Base-by-base conservation (phyloP, 257 asterid species). In the Henckelia pumila region DNA sequence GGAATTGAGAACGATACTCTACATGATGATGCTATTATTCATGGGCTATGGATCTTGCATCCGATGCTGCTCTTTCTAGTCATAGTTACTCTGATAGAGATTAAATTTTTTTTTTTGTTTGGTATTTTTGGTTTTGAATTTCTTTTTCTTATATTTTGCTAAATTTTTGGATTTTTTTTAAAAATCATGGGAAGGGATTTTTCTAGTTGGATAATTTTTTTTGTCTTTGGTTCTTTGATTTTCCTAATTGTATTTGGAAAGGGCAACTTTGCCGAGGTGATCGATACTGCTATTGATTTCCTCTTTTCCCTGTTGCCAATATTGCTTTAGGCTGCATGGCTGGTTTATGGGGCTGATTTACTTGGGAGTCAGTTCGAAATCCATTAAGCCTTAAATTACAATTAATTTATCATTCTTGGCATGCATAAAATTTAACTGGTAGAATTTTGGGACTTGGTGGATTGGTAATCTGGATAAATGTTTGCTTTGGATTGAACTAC, bases 51-150 rank as follows among this genome's bases (percentile, higher is more conserved):
- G 83, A 73, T 78, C 69, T 76, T 63, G 61, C 56, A 52, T 72
- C 82, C 75, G 13, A 26, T 74, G 82, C 72, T 60, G 73, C 61
- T 74, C 76, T 62, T 52, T 40, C 2, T 49, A 61, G 78, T 83
- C 87, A 77, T 82, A 79, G 84, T 77, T 82, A 79, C 84, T 61
- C 82, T 82, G 82, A 82, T 77, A 60, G 83, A 75, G 78, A 60
- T 52, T n/a, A n/a, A n/a, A n/a, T n/a, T n/a, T n/a, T n/a, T n/a
- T n/a, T n/a, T 63, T 70, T 73, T 10, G 74, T 64, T 32, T 10
- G 25, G 40, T 22, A n/a, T 28, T 56, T 29, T 53, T 8, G 28
- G n/a, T 56, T 26, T 11, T 56, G 56, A 2, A 49, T 52, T 11
- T 1, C 3, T 35, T 35, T 35, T 10, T 10, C 47, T 35, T 35